These are phyloP conservation scores for Mycena metata DNA, from an alignment of 768 basidiomycete genomes.

Conservation along the genomic window DNA sequence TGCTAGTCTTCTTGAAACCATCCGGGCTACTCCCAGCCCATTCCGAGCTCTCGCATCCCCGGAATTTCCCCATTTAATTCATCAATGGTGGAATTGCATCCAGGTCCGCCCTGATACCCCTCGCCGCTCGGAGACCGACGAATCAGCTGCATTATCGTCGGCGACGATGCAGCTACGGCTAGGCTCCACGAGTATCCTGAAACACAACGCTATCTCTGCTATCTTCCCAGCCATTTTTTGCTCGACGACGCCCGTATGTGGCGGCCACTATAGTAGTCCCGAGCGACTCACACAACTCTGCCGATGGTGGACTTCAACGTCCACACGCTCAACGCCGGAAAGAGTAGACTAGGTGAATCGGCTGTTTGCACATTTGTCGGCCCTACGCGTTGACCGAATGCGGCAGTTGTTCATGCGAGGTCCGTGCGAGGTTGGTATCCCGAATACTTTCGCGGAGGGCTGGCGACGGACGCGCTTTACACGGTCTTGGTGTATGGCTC, in stretches of 20 bases:
- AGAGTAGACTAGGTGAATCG: not conserved
- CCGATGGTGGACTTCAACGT: slow-evolving; percentile 58
- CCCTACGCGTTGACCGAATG: slow-evolving; percentile 46
- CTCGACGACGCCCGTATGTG: slow-evolving; percentile 51
- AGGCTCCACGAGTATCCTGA: slow-evolving; percentile 55
- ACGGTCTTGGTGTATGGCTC: slow-evolving; percentile 56
- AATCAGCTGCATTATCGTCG: too few species aligned
- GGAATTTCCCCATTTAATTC: not conserved
- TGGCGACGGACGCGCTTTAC: slow-evolving; percentile 62
- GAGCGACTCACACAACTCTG: slow-evolving; percentile 51
- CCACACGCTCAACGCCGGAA: slow-evolving; percentile 41
- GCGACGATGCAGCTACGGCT: slow-evolving; percentile 53
- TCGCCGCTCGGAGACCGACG: slow-evolving; percentile 49
- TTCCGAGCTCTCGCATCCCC: too few species aligned
- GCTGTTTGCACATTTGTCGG: slow-evolving; percentile 52
- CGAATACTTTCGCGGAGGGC: slow-evolving; percentile 53
- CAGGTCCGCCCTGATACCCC: slow-evolving; percentile 49
- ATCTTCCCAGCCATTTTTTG: slow-evolving; percentile 53
- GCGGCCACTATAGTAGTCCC: slow-evolving; percentile 53
- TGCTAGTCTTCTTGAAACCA: too few species aligned
- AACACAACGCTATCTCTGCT: slow-evolving; percentile 54
- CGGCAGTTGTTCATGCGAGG: too few species aligned
- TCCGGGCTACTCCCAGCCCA: too few species aligned
- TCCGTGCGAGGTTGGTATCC: slow-evolving; percentile 62
- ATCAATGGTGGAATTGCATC: slow-evolving; percentile 19